Evolutionary conservation across 371 early-diverging fungal species (phyloP).

Genomic region (Chytridium lagenaria): DNA sequence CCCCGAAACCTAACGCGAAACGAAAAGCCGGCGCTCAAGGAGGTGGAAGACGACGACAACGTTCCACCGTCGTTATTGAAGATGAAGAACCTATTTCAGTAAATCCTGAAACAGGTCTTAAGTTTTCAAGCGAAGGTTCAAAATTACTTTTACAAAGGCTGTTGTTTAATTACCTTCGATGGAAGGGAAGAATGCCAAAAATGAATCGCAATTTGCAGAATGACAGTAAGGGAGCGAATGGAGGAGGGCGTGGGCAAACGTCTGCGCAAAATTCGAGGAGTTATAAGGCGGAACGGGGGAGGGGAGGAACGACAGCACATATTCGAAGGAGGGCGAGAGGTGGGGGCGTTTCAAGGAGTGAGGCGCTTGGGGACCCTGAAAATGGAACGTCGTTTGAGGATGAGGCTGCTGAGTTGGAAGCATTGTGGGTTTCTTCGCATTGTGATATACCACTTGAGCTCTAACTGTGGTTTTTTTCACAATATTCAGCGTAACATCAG

Average conservation of each 20-base stretch:
- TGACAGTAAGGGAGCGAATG: constrained; percentile 6
- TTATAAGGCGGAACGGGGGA: constrained; percentile 4
- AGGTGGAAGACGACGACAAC: constrained; percentile 2
- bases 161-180: constrained; percentile 67
- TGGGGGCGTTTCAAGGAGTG: background rate
- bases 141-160: constrained; percentile 54
- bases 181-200: constrained; percentile 62
- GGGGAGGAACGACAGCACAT: constrained; percentile 31
- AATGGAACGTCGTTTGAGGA: constrained; percentile 46
- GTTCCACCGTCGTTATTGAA: background rate
- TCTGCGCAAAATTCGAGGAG: background rate
- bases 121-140: constrained; percentile 35
- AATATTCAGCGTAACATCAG: background rate
- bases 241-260: background rate
- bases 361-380: too few species aligned
- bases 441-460: background rate
- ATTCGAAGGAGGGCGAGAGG: constrained; percentile 58
- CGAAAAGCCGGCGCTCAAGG: background rate
- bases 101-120: background rate
- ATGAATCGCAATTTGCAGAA: constrained; percentile 30
- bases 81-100: background rate
- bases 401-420: constrained; percentile 57
- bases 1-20: background rate
- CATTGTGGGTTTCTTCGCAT: constrained; percentile 28
- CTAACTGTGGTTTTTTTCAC: background rate